Percentiles rank a stretch among this genome's conserved stretches.
phyloP scores from a whole-genome alignment of 1,139 yeast genomes.

The Pichia sp. region DNA sequence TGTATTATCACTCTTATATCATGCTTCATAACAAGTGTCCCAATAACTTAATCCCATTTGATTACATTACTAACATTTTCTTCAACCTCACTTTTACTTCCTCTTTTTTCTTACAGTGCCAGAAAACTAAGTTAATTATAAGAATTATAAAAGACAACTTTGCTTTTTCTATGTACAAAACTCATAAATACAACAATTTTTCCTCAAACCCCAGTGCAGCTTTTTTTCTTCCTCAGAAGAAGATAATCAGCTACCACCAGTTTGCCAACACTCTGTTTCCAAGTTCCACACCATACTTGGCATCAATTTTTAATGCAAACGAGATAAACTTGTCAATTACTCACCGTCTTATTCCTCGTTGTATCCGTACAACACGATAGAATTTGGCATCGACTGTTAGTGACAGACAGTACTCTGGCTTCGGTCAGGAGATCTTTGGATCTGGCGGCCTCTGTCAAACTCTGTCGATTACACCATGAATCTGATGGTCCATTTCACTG shows the following conservation, averaged over 20 bases:
- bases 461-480: conserved; percentile 16
- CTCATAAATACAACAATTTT: conserved; percentile 5
- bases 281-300: conserved; percentile 58
- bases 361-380: conserved; percentile 11
- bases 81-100: background rate
- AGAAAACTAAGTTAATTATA: conserved; percentile 56
- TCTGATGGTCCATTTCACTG: conserved; percentile 63
- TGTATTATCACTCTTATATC: background rate
- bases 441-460: background rate
- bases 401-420: conserved; percentile 18
- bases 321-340: conserved; percentile 68
- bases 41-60: too few species aligned
- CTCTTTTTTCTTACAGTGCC: conserved; percentile 34
- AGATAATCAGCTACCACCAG: conserved; percentile 30
- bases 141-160: conserved; percentile 11
- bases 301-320: conserved; percentile 97
- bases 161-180: conserved; percentile 18
- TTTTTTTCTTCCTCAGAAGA: background rate
- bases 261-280: conserved; percentile 98
- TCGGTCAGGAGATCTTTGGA: conserved; percentile 19
- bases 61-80: background rate
- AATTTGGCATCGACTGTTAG: background rate
- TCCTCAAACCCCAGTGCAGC: background rate
- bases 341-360: conserved; percentile 47
- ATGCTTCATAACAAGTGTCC: too few species aligned